Conservation (phyloP, 371 early-diverging fungal species). For the Neoconidiobolus thromboides region DNA sequence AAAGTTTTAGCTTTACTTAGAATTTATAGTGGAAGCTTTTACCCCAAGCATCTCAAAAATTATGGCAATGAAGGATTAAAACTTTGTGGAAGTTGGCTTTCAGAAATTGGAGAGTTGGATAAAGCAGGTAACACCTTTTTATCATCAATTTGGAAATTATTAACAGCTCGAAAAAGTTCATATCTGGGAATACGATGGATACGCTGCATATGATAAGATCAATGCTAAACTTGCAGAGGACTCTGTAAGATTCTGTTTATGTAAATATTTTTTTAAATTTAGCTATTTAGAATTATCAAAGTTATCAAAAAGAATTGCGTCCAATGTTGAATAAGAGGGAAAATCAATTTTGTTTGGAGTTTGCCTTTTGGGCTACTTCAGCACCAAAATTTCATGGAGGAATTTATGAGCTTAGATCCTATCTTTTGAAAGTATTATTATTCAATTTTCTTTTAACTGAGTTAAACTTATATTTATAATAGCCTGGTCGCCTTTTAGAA, state of each 20-base stretch:
- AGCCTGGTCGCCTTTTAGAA: slow-evolving; percentile 77
- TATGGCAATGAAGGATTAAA: slow-evolving; percentile 49
- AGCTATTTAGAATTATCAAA: slow-evolving; percentile 20
- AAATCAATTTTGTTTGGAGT: slow-evolving; percentile 76
- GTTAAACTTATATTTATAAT: not conserved
- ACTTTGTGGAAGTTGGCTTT: slow-evolving; percentile 74
- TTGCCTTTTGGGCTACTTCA: slow-evolving; percentile 76
- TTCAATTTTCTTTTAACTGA: not conserved
- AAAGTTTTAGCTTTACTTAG: not conserved
- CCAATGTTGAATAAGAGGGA: slow-evolving; percentile 50
- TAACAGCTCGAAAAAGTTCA: slow-evolving; percentile 28
- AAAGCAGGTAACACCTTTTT: slow-evolving; percentile 35
- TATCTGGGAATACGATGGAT: slow-evolving; percentile 85
- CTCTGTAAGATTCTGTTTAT: not conserved
- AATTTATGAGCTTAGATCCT: slow-evolving; percentile 79
- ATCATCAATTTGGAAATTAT: not conserved
- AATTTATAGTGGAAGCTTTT: slow-evolving; percentile 31
- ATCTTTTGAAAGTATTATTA: slow-evolving; percentile 41
- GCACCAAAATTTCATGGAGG: slow-evolving; percentile 53
- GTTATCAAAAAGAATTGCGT: slow-evolving; percentile 38
- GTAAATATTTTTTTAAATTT: not conserved
- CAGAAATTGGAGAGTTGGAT: slow-evolving; percentile 70
- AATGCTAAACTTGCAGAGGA: slow-evolving; percentile 11
- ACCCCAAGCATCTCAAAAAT: slow-evolving; percentile 44
- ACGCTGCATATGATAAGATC: slow-evolving; percentile 49